Percentiles rank a stretch among this genome's conserved stretches.
These are phyloP conservation scores for Jatropha podagrica DNA, from an alignment of 441 rosid genomes.

Conservation along the genomic window DNA sequence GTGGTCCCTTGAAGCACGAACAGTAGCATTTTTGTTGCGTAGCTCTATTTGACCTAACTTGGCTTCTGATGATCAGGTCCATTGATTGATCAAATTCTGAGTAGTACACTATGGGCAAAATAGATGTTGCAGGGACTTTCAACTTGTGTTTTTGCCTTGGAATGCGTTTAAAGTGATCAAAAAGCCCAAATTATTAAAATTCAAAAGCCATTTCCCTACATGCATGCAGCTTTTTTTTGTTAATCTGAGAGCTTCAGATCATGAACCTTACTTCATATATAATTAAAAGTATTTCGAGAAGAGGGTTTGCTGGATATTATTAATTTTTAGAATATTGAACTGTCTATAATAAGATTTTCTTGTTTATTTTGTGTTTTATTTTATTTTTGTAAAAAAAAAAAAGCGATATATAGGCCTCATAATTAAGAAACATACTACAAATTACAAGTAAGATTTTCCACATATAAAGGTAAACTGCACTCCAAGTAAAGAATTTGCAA, in stretches of 20 bases:
- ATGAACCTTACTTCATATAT: too few species aligned
- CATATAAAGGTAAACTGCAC: too few species aligned
- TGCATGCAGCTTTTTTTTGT: neutral
- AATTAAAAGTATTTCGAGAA: too few species aligned
- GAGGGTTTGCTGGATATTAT: too few species aligned
- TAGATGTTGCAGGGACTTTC: neutral
- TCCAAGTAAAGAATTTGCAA: too few species aligned
- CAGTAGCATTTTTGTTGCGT: slow-evolving; percentile 23
- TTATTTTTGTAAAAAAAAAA: too few species aligned
- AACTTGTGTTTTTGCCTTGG: slow-evolving; percentile 10
- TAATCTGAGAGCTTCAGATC: neutral
- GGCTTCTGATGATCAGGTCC: slow-evolving; percentile 14
- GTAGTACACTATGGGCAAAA: neutral
- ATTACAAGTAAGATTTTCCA: too few species aligned
- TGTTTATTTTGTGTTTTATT: too few species aligned
- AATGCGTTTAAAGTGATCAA: neutral
- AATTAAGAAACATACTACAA: too few species aligned
- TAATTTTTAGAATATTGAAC: too few species aligned
- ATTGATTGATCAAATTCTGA: neutral
- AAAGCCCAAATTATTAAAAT: neutral
- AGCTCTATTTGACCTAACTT: slow-evolving; percentile 30
- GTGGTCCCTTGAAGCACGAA: slow-evolving; percentile 38
- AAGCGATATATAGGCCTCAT: too few species aligned
- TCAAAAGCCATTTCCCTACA: neutral
- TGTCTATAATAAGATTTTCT: too few species aligned